A percentile compares a stretch with the other conserved stretches of the same genome.
phyloP scores from a whole-genome alignment of 2,329 filamentous ascomycete species.

The Pyrenophora seminiperda region DNA sequence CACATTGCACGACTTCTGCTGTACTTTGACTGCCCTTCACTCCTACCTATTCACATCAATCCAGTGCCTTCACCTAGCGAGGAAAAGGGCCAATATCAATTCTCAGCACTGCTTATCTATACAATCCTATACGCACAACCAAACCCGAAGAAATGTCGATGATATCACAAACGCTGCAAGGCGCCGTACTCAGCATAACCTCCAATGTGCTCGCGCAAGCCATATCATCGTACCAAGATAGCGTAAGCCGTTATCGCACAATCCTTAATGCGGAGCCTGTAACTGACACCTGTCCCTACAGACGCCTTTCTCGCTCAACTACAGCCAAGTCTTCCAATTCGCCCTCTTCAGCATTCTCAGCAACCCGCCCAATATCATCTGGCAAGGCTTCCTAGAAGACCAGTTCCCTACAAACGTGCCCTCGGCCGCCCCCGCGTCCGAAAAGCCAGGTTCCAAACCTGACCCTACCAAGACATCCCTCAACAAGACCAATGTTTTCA shows the following conservation, averaged over 20 bases:
- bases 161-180: slow-evolving; percentile 59
- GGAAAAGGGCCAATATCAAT: neutral
- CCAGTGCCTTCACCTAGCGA: neutral
- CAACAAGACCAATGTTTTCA: slow-evolving; percentile 66
- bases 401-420: slow-evolving; percentile 67
- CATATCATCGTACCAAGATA: slow-evolving; percentile 65
- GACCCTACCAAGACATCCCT: slow-evolving; percentile 43
- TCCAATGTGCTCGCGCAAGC: slow-evolving; percentile 77
- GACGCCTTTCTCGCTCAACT: slow-evolving; percentile 67
- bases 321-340: slow-evolving; percentile 75
- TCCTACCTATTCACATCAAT: neutral
- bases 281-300: slow-evolving; percentile 40
- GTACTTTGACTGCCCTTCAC: neutral
- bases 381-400: slow-evolving; percentile 80
- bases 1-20: slow-evolving; percentile 11
- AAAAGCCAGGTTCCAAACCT: slow-evolving; percentile 40
- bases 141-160: slow-evolving; percentile 35
- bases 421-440: slow-evolving; percentile 25
- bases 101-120: neutral
- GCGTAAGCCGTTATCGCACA: slow-evolving; percentile 53
- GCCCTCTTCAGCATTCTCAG: slow-evolving; percentile 72
- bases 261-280: neutral
- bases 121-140: slow-evolving; percentile 1
- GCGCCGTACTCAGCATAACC: slow-evolving; percentile 66
- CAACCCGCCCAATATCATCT: slow-evolving; percentile 82